Evolutionary conservation across 1,284 basidiomycete species (phyloP).

Genomic region (Erythrobasidium hasegawianum): DNA sequence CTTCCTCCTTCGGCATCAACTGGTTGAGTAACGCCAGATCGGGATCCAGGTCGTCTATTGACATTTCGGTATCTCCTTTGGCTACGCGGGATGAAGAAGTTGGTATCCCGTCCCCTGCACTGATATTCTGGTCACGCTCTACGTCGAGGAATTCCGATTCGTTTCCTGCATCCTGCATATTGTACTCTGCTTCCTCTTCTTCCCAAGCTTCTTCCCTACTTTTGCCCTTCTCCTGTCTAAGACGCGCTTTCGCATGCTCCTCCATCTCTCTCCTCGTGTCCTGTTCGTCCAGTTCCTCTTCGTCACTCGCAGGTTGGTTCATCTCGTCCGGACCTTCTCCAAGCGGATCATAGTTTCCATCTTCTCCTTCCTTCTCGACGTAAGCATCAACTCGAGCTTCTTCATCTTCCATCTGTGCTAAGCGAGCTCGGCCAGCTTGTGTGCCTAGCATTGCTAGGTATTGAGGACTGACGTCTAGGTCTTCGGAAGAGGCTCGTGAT

Average conservation of each 20-base stretch:
- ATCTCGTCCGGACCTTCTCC: slow-evolving; percentile 46
- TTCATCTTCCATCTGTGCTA: slow-evolving; percentile 15
- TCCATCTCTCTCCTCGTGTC: slow-evolving; percentile 36
- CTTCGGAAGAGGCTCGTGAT: not conserved
- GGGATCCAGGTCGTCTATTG: slow-evolving; percentile 34
- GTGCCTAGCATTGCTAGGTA: slow-evolving; percentile 26
- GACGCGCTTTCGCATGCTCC: slow-evolving; percentile 41
- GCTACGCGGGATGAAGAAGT: too few species aligned
- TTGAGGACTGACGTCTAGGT: slow-evolving; percentile 15
- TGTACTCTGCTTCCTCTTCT: not conserved
- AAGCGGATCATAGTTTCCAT: slow-evolving; percentile 29
- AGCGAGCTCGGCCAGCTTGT: slow-evolving; percentile 17
- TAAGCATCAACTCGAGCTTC: slow-evolving; percentile 3
- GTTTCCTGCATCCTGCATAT: not conserved
- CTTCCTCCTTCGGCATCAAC: slow-evolving; percentile 31
- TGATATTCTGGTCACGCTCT: slow-evolving; percentile 35
- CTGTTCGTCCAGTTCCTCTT: slow-evolving; percentile 41
- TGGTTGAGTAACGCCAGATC: slow-evolving; percentile 21
- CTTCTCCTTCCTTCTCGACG: slow-evolving; percentile 36
- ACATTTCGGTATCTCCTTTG: too few species aligned
- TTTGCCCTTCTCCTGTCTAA: not conserved
- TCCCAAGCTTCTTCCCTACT: not conserved
- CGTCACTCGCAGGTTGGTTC: slow-evolving; percentile 40
- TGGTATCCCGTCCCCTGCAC: not conserved
- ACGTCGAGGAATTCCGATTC: slow-evolving; percentile 1